phyloP scores from a whole-genome alignment of 345 rosid genomes.

The Hevea brasiliensis region DNA sequence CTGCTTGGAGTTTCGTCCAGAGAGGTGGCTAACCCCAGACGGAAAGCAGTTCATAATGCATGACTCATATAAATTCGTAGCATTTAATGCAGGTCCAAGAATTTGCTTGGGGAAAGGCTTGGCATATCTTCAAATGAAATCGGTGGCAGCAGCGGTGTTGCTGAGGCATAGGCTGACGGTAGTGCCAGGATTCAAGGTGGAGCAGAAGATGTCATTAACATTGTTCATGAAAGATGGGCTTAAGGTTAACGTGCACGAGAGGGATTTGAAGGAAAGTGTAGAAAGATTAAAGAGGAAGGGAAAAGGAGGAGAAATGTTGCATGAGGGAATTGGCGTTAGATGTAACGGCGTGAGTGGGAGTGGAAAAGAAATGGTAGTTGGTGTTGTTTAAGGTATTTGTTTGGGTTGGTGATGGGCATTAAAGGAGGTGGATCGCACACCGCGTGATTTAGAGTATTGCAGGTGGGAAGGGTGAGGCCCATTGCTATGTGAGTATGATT shows the following conservation, averaged over 20 bases:
- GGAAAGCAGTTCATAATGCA: constrained; percentile 52
- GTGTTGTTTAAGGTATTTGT: constrained; percentile 27
- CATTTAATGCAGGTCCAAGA: constrained; percentile 95
- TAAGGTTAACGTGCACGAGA: constrained; percentile 55
- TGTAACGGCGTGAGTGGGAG: constrained; percentile 25
- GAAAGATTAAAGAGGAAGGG: constrained; percentile 32
- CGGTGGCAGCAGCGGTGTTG: constrained; percentile 75
- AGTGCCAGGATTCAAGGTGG: constrained; percentile 71
- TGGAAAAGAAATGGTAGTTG: constrained; percentile 23
- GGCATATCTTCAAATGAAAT: constrained; percentile 92
- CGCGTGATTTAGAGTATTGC: constrained; percentile 6
- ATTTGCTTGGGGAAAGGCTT: constrained; percentile 80
- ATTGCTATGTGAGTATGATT: neutral
- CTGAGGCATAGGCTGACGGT: constrained; percentile 66
- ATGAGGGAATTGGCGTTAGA: neutral
- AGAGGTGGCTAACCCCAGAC: constrained; percentile 74
- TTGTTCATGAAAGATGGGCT: constrained; percentile 90
- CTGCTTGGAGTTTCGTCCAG: constrained; percentile 77
- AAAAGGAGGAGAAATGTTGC: constrained; percentile 8
- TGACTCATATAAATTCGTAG: constrained; percentile 78
- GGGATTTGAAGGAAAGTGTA: constrained; percentile 51
- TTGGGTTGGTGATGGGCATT: constrained; percentile 17
- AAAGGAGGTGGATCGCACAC: constrained; percentile 7
- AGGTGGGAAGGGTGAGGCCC: constrained; percentile 1
- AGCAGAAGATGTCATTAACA: constrained; percentile 97